A percentile compares a stretch with the other conserved stretches of the same genome.
Evolutionary conservation across 106 monocot species (phyloP).

Genomic region (Dioscorea alata): DNA sequence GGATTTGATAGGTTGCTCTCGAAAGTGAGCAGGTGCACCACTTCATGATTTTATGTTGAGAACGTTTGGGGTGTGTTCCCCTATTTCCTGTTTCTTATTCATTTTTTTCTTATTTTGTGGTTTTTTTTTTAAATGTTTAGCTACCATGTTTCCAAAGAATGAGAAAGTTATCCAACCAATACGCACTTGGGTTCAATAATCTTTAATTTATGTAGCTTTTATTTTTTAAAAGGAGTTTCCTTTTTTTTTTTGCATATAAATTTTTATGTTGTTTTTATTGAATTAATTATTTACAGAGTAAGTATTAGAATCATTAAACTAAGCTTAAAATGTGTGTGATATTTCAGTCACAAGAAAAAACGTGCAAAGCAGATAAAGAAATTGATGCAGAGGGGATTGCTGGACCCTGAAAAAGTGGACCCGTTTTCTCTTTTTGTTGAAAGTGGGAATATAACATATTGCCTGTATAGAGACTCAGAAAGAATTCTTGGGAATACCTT

Average conservation of each 20-base stretch:
- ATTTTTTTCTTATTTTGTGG: neutral
- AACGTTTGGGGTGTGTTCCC: no score
- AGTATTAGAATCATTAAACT: neutral
- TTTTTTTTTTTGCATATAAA: no score
- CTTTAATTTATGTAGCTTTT: no score
- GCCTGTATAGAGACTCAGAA: conserved; percentile 86
- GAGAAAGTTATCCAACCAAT: no score
- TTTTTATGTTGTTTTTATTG: neutral
- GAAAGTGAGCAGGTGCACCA: no score
- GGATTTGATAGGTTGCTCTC: no score
- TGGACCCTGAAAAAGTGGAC: conserved; percentile 81
- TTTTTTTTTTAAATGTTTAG: no score
- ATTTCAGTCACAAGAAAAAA: conserved; percentile 84
- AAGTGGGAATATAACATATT: conserved; percentile 80
- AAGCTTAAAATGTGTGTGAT: neutral
- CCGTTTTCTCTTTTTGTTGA: conserved; percentile 76
- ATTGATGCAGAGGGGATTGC: conserved; percentile 54
- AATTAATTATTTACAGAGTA: neutral
- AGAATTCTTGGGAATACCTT: conserved; percentile 95
- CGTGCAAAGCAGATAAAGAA: conserved; percentile 85
- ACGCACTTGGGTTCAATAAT: no score
- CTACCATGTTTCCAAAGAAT: no score
- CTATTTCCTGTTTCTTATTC: no score
- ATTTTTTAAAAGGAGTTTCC: no score
- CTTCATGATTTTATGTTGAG: no score